Base-by-base conservation (phyloP, 1,139 yeast species). In the Debaryomycetaceae sp. region DNA sequence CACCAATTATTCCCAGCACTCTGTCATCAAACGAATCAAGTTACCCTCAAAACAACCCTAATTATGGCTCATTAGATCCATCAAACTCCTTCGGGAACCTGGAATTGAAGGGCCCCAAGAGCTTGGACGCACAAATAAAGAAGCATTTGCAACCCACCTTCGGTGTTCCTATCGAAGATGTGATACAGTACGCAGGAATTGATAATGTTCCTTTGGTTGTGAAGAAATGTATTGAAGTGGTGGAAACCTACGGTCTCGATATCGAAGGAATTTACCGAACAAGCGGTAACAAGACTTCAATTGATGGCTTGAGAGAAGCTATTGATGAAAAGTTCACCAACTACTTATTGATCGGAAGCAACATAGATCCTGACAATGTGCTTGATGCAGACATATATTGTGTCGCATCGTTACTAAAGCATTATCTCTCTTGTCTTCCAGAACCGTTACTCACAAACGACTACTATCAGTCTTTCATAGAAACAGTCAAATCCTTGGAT, bases 131-230 rank as follows among this genome's bases (percentile, higher is more conserved):
- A 13, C 58, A 52, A 40, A 34, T 41, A 45, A 65, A 50, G 61
- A 70, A 36, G 64, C 41, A 58, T 17, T 47, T 57, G 16, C 79
- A 79, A 46, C 81, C 81, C 13, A 83, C 91, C 0, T 91, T 86
- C 65, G 97, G 96, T 0, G 80, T 82, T 0, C 82, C 95, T 0
- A 72, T 92, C 16, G 95, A 86, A 47, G 80, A 77, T 7, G 66
- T 87, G 37, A 79, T 89, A 18, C 84, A 83, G 46, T 81, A 76
- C 51, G 96, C 95, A 45, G 96, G 78, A 3, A 65, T 88, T 39
- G 95, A 87, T 49, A 83, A 87, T 60, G 96, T 91, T 3, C 98
- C 98, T 1, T 75, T 87, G n/a, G 77, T 91, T 36, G 98, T 91
- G 7, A 83, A 84, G 49, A 87, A 84, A 55, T 91, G 98, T 68